Evolutionary conservation across 2,329 filamentous ascomycete species (phyloP).

Genomic region (Penicillium sp.): DNA sequence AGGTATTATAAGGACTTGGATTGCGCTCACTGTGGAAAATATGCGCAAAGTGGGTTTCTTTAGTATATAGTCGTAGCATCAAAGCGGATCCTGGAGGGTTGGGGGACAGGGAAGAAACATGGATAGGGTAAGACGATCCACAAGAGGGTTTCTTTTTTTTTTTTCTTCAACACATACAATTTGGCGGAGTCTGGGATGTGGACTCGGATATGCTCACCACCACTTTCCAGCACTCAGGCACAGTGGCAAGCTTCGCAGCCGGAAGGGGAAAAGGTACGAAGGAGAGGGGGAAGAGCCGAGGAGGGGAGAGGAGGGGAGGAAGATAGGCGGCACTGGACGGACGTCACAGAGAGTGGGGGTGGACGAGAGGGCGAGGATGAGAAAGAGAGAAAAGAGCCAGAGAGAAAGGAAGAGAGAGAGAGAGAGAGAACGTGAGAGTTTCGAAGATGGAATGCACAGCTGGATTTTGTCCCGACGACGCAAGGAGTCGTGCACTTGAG

Average conservation of each 20-base stretch:
- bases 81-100: no score
- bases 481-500: conserved; percentile 14
- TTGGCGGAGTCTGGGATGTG: neutral
- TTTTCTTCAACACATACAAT: conserved; percentile 11
- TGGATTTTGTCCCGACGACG: conserved; percentile 7
- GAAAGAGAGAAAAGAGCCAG: conserved; percentile 1
- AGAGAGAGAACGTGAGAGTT: conserved; percentile 3
- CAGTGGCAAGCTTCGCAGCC: neutral
- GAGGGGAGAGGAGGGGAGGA: neutral
- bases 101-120: neutral
- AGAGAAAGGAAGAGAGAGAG: conserved; percentile 1
- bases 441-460: conserved; percentile 2
- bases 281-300: neutral
- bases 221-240: neutral
- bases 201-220: neutral
- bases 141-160: neutral
- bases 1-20: neutral
- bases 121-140: no score
- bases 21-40: neutral
- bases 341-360: neutral
- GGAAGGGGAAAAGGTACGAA: neutral
- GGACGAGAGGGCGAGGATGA: neutral
- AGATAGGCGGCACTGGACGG: neutral
- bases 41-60: neutral
- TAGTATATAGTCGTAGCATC: neutral